Base-by-base conservation (phyloP, 202 grass and related monocot genomes). In the Setaria italica region DNA sequence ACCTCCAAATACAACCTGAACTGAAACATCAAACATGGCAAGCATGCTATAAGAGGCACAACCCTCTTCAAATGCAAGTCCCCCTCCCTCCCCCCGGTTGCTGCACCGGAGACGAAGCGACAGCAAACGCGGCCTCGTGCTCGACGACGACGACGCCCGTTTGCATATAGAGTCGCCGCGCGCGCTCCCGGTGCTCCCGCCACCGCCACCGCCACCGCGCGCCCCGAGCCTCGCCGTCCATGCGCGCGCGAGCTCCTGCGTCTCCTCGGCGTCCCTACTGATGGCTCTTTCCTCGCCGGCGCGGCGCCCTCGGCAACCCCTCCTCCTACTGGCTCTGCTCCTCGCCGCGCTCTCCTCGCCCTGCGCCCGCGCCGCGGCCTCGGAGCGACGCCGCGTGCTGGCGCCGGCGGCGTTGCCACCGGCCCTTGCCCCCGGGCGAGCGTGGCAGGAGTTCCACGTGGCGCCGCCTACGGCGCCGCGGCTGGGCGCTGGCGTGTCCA, bases 271-370 rank as follows among this genome's bases (percentile, higher is more conserved):
- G 41, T 32, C 35, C 25, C 43, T 42, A 9, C 19, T 58, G n/a
- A 87, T 91, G 89, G 86, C 67, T 48, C 55, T 58, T 58, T 88
- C 46, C 62, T 16, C 50, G 17, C 20, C 73, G 0, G 13, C 29
- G 72, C 59, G 42, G n/a, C 47, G 37, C 3, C 49, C 0, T 25
- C 79, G 48, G 33, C 11, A 50, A 9, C 56, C 46, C 2, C 54
- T 47, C 6, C 45, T 87, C 25, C 19, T 48, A 9, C 4, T 58
- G 8, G 17, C n/a, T 76, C 72, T 80, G 62, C 32, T 85, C 7
- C 74, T 76, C 53, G 59, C 39, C 39, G 3, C 82, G 59, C 68
- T 78, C 17, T 80, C 78, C 30, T 74, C 66, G 49, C 19, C 17
- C 10, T 13, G 20, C 9, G 32, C 15, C 78, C 17, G 32, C 35